Evolutionary conservation across 768 basidiomycete genomes (phyloP), one percentile per base, ranked within the genome.

Genomic region (Suillus paluster): DNA sequence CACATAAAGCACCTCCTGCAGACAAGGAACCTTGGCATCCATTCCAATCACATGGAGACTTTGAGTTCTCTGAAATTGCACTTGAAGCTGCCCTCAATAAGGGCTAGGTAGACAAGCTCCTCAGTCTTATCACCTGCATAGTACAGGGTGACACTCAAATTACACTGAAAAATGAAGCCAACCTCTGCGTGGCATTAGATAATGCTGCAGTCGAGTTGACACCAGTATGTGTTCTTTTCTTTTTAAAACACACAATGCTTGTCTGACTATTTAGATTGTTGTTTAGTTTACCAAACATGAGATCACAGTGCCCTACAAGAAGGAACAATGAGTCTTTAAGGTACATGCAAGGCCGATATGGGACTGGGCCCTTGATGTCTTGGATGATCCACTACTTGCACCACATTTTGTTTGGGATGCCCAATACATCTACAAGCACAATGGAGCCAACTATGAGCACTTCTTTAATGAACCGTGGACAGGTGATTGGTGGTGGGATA

Each of bases 391-490:
- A 1, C 8, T 57, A 6, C 55, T 65, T 2, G 41, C 53, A 2
- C 64, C 58, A 0, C 56, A 71, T 7, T 73, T 75, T 55, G 63
- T 66, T 17, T 79, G 77, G 74, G 71, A 77, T 72, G 76, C 76
- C 12, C 33, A 68, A 21, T 59, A 52, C 15, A 54, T 64, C 3
- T 78, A 59, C 64, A 71, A 67, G 34, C 75, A 68, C 52, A 64
- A 75, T 62, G 71, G 71, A n/a, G n/a, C n/a, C n/a, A n/a, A n/a
- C n/a, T 0, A 41, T 56, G 65, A 71, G 19, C 68, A 68, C 0
- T 72, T 78, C 49, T 50, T 70, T 21, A 48, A 75, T 58, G 76
- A 81, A 50, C 78, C 79, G 5, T 78, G 78, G 72, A 77, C 75
- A 6, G 79, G 69, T 0, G 55, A 78, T 39, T 15, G 50, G 4